Percentiles rank a stretch among this genome's conserved stretches.
These are phyloP conservation scores for Coffea humblotiana DNA, from an alignment of 305 asterid species.

Conservation along the genomic window DNA sequence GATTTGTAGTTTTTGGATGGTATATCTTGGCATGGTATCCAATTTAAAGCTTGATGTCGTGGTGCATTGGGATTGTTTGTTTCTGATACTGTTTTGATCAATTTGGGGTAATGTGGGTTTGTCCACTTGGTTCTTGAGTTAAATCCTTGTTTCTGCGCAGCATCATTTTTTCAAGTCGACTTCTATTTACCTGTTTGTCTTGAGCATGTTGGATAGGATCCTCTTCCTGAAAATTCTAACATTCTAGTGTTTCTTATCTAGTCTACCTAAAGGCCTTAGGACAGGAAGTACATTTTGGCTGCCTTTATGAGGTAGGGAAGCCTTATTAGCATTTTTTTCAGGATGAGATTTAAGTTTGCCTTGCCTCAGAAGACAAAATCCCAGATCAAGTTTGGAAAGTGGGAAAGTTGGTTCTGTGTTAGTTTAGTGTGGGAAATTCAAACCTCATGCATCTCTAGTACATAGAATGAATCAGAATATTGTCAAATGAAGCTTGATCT, in stretches of 20 bases:
- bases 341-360: background rate
- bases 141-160: background rate
- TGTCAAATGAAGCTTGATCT: background rate
- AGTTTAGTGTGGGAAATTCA: no score
- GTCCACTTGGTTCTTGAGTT: background rate
- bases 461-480: background rate
- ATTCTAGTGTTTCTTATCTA: background rate
- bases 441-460: background rate
- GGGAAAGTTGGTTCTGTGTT: background rate
- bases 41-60: background rate
- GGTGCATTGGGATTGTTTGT: background rate
- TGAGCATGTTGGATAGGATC: background rate
- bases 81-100: background rate
- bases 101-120: background rate
- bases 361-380: background rate
- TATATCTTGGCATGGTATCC: background rate
- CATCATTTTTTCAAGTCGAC: background rate
- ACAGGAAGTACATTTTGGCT: background rate
- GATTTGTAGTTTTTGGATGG: background rate
- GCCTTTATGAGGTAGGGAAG: background rate
- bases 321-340: background rate
- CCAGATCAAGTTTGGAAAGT: background rate
- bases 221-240: background rate
- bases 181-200: background rate
- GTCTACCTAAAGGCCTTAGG: background rate